phyloP scores from a whole-genome alignment of 768 basidiomycete genomes.

The Coprinellus aureogranulatus region DNA sequence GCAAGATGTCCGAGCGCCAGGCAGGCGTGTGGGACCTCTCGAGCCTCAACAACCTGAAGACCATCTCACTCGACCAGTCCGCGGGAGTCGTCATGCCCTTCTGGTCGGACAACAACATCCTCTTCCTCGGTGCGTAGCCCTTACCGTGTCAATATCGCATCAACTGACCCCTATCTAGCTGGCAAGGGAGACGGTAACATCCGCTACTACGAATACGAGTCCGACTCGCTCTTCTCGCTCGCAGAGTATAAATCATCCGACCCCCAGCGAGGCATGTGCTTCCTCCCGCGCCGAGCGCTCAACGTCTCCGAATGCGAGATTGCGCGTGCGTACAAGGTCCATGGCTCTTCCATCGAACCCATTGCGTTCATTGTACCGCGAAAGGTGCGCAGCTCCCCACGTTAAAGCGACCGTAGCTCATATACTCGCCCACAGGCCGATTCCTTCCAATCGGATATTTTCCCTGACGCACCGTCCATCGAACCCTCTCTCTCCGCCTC shows the following conservation, averaged over 20 bases:
- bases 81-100: constrained; percentile 97
- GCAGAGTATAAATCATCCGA: constrained; percentile 86
- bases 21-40: constrained; percentile 87
- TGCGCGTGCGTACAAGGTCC: constrained; percentile 89
- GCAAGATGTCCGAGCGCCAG: constrained; percentile 94
- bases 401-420: not conserved
- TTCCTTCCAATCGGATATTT: constrained; percentile 96
- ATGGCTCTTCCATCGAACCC: constrained; percentile 73
- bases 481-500: constrained; percentile 78
- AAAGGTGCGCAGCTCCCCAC: constrained; percentile 57
- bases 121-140: constrained; percentile 65
- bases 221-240: constrained; percentile 71
- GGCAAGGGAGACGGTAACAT: constrained; percentile 98
- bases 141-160: not conserved
- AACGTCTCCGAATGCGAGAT: constrained; percentile 92
- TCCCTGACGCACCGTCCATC: constrained; percentile 82
- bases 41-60: constrained; percentile 73
- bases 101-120: constrained; percentile 91
- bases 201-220: constrained; percentile 95
- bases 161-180: constrained; percentile 39
- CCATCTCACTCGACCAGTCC: constrained; percentile 78
- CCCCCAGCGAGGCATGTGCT: constrained; percentile 95
- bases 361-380: constrained; percentile 95
- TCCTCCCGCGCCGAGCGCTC: constrained; percentile 89
- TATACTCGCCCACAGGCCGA: constrained; percentile 58